Base-by-base conservation (phyloP, 257 asterid genomes). In the Handroanthus guayacan region DNA sequence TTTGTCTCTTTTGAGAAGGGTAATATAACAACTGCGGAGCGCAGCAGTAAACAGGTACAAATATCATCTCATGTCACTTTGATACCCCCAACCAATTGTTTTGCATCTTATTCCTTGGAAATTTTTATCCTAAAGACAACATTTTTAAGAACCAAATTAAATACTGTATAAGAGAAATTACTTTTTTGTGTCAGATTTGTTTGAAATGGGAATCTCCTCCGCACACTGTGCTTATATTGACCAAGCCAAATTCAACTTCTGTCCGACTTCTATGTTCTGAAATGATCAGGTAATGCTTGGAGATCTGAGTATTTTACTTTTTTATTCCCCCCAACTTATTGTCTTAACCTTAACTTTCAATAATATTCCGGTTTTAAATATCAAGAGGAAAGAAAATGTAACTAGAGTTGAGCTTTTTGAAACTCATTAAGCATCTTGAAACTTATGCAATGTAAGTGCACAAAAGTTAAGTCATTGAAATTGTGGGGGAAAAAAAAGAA, bases 121-220 rank as follows among this genome's bases (percentile, higher is more conserved):
- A 72, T 65, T 10, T 13, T 43, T 34, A 3, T 45, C 52, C 43
- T 18, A 36, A 25, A 25, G 31, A 25, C 31, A 25, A 25, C 31
- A 25, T 25, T 25, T 1, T 38, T 14, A 12, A 51, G 64, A 14
- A 4, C 56, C 41, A 62, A 11, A 44, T 54, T 6, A 48, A 45
- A 51, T 34, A 74, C 51, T 75, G 34, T 44, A 14, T 63, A 61
- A 43, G 5, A 17, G 31, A 43, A 78, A 37, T 5, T 57, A 25
- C 31, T 78, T 67, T 80, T 74, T 63, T 76, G 39, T 78, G 75
- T 65, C 90, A 91, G 98, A 93, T 93, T 81, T 88, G 92, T 51
- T 87, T 93, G 92, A 89, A 88, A 85, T 93, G 98, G 98, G 96
- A 93, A 79, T 87, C 97, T 51, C 91, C 95, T 75, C 98, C 98